These are phyloP conservation scores for Cylindrotheca fusiformis DNA, from an alignment of 108 stramenopile species.

Conservation along the genomic window DNA sequence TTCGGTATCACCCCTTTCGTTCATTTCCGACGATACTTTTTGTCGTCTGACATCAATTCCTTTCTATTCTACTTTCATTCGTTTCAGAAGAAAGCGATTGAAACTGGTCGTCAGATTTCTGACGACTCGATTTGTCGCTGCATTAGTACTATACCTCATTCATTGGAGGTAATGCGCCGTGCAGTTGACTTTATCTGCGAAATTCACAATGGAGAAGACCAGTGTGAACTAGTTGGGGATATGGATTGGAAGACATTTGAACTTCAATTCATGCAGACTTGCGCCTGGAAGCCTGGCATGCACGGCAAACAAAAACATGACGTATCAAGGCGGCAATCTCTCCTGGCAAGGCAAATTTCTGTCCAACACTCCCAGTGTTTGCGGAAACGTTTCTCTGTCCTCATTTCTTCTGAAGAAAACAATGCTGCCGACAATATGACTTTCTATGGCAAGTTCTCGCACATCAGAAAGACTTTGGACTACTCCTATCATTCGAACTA, in stretches of 20 bases:
- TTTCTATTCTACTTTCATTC: background rate
- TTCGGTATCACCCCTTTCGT: too few species aligned
- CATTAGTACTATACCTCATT: slow-evolving; percentile 53
- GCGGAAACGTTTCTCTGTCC: slow-evolving; percentile 30
- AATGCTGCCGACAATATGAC: slow-evolving; percentile 30
- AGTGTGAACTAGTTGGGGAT: slow-evolving; percentile 34
- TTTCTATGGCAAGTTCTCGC: slow-evolving; percentile 60
- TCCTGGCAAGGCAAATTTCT: background rate
- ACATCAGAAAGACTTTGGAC: slow-evolving; percentile 64
- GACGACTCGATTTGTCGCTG: slow-evolving; percentile 40
- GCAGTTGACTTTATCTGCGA: slow-evolving; percentile 57
- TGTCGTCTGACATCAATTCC: too few species aligned
- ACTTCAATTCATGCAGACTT: slow-evolving; percentile 58
- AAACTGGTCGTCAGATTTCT: slow-evolving; percentile 53
- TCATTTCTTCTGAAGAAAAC: slow-evolving; percentile 50
- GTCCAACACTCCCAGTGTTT: slow-evolving; percentile 7
- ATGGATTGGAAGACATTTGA: slow-evolving; percentile 58
- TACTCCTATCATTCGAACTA: slow-evolving; percentile 69
- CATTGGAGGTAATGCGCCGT: slow-evolving; percentile 42
- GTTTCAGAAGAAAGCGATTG: slow-evolving; percentile 24
- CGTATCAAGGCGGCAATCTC: slow-evolving; percentile 16
- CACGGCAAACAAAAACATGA: slow-evolving; percentile 23
- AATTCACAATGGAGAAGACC: slow-evolving; percentile 36
- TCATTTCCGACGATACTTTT: too few species aligned
- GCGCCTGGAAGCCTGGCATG: slow-evolving; percentile 44